Conservation (phyloP, 164 flowering plant species). For the Stephania japonica region DNA sequence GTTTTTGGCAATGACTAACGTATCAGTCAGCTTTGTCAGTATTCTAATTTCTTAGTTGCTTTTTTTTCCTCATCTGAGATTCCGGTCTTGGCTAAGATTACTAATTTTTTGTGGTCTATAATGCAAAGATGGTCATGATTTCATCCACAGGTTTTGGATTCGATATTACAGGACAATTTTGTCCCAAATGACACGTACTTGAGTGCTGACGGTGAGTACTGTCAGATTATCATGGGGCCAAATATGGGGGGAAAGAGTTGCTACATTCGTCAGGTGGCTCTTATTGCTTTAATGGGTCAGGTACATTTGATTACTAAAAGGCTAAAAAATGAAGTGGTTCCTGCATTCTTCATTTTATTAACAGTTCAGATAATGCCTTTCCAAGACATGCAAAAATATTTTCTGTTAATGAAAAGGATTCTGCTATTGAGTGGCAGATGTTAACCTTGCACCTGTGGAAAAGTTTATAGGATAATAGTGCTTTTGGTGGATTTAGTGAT, state of each 20-base stretch:
- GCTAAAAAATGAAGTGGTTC: not conserved
- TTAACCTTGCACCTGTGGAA: not conserved
- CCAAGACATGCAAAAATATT: no score
- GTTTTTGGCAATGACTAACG: no score
- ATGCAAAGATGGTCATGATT: not conserved
- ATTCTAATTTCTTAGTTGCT: not conserved
- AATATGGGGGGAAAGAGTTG: conserved; percentile 99
- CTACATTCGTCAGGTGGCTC: conserved; percentile 98
- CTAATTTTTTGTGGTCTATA: not conserved
- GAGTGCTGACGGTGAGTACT: conserved; percentile 59
- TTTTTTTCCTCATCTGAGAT: not conserved
- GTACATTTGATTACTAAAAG: conserved; percentile 24
- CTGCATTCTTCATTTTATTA: not conserved
- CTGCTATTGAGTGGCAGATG: not conserved
- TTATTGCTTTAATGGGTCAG: conserved; percentile 91
- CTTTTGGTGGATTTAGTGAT: not conserved
- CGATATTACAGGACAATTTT: conserved; percentile 60
- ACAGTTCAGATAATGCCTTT: not conserved
- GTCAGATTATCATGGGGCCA: conserved; percentile 93
- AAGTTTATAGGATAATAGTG: not conserved
- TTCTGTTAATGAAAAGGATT: no score
- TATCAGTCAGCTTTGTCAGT: no score
- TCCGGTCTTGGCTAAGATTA: not conserved
- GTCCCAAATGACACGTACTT: conserved; percentile 86
- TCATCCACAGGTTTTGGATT: conserved; percentile 67